phyloP scores from a whole-genome alignment of 2,329 filamentous ascomycete genomes.

The Aureobasidium leucospermi region DNA sequence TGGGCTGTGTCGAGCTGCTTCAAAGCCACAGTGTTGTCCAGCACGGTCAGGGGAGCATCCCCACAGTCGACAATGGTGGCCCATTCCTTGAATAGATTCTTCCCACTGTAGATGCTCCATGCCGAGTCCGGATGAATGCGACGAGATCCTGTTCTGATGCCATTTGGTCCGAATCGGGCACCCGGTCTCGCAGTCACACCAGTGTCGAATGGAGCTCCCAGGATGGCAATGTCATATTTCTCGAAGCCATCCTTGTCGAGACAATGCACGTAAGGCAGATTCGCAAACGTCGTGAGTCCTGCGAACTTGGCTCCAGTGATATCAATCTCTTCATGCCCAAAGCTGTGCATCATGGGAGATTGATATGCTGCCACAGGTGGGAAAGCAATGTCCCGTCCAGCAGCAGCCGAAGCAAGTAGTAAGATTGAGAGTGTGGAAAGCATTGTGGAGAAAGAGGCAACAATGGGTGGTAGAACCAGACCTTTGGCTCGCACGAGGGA shows the following conservation, averaged over 20 bases:
- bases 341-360: conserved; percentile 25
- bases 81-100: conserved; percentile 41
- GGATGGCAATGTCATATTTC: conserved; percentile 41
- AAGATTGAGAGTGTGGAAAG: not conserved
- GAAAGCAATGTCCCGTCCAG: conserved; percentile 37
- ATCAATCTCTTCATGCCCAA: conserved; percentile 20
- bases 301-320: conserved; percentile 28
- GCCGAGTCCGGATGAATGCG: conserved; percentile 36
- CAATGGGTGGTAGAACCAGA: not conserved
- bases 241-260: conserved; percentile 24
- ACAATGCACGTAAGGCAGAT: conserved; percentile 43
- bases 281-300: conserved; percentile 41
- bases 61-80: conserved; percentile 50
- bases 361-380: conserved; percentile 32
- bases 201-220: conserved; percentile 46
- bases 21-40: conserved; percentile 48
- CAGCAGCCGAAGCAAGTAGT: conserved; percentile 14
- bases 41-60: conserved; percentile 41
- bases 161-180: conserved; percentile 45
- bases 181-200: conserved; percentile 40
- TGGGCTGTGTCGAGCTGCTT: conserved; percentile 48
- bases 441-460: not conserved
- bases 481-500: not conserved
- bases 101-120: conserved; percentile 43
- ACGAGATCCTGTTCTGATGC: conserved; percentile 44